Conservation (phyloP, 2,329 filamentous ascomycete genomes). For the Aspergillus spinulosporus region DNA sequence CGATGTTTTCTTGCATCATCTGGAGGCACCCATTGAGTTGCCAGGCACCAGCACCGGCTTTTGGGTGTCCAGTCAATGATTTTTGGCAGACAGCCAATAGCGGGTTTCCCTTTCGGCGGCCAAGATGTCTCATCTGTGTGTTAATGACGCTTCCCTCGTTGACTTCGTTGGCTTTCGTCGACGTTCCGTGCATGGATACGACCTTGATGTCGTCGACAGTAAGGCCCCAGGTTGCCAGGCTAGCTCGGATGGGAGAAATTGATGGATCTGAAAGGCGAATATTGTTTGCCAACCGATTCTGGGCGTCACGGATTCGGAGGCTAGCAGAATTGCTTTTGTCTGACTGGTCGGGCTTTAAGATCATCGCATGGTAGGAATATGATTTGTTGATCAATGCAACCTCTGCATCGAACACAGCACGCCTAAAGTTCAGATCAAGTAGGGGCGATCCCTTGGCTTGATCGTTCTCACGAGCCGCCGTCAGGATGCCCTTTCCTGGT, state of each 20-base stretch:
- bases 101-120: conserved; percentile 90
- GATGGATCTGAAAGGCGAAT: conserved; percentile 92
- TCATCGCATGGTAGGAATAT: background rate
- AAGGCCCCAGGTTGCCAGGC: conserved; percentile 91
- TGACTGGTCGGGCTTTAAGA: too few relatives aligned
- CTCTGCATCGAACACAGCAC: conserved; percentile 88
- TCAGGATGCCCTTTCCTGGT: conserved; percentile 79
- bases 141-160: conserved; percentile 96
- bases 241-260: conserved; percentile 89
- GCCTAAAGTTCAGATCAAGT: conserved; percentile 91
- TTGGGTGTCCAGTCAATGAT: conserved; percentile 93
- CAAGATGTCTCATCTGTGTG: conserved; percentile 87
- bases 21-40: conserved; percentile 98
- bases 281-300: conserved; percentile 86
- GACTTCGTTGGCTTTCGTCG: conserved; percentile 96
- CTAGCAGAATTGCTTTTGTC: background rate
- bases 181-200: conserved; percentile 96
- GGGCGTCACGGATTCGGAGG: conserved; percentile 77
- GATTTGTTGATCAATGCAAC: conserved; percentile 71
- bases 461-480: conserved; percentile 80
- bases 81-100: conserved; percentile 92
- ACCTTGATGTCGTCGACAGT: conserved; percentile 92
- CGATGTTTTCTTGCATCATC: conserved; percentile 84
- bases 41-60: conserved; percentile 96
- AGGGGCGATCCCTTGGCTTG: conserved; percentile 88